Conservation (phyloP, 306 rosid species). For the Castanea crenata region DNA sequence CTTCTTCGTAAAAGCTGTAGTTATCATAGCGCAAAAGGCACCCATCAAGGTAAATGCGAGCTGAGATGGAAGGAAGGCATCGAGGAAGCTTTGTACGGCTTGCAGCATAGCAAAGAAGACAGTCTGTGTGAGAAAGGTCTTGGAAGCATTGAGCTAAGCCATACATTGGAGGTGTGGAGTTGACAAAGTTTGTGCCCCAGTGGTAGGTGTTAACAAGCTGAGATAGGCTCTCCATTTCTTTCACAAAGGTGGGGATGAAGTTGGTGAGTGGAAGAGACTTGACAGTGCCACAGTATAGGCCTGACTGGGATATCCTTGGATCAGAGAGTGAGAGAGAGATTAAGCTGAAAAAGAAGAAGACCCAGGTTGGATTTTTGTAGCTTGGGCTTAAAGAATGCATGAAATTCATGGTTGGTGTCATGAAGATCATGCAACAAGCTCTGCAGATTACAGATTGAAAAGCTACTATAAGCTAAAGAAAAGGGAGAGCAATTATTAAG, state of each 20-base stretch:
- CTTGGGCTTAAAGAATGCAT: background rate
- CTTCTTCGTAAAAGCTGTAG: slow-evolving; percentile 56
- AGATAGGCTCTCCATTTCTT: slow-evolving; percentile 67
- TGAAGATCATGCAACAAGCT: background rate
- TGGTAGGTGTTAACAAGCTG: slow-evolving; percentile 23
- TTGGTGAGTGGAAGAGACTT: slow-evolving; percentile 22
- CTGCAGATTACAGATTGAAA: background rate
- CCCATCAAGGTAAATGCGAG: slow-evolving; percentile 76
- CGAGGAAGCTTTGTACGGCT: slow-evolving; percentile 73
- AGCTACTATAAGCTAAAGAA: background rate
- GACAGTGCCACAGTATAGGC: slow-evolving; percentile 42
- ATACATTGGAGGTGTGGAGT: slow-evolving; percentile 48
- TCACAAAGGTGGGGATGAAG: slow-evolving; percentile 58
- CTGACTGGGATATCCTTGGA: slow-evolving; percentile 56
- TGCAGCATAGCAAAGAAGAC: slow-evolving; percentile 78
- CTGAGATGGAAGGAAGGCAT: slow-evolving; percentile 72
- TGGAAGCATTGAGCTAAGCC: slow-evolving; percentile 68
- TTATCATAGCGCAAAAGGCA: slow-evolving; percentile 82
- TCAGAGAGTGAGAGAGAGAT: slow-evolving; percentile 36
- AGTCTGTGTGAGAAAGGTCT: slow-evolving; percentile 73
- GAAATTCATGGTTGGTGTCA: background rate
- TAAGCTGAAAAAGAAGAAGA: slow-evolving; percentile 5
- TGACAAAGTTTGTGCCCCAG: slow-evolving; percentile 47
- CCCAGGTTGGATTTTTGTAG: slow-evolving; percentile 7
- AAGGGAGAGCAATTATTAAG: background rate